Percentiles rank a stretch among this genome's conserved stretches.
phyloP scores from a whole-genome alignment of 306 rosid genomes.

The Crotalaria pallida region DNA sequence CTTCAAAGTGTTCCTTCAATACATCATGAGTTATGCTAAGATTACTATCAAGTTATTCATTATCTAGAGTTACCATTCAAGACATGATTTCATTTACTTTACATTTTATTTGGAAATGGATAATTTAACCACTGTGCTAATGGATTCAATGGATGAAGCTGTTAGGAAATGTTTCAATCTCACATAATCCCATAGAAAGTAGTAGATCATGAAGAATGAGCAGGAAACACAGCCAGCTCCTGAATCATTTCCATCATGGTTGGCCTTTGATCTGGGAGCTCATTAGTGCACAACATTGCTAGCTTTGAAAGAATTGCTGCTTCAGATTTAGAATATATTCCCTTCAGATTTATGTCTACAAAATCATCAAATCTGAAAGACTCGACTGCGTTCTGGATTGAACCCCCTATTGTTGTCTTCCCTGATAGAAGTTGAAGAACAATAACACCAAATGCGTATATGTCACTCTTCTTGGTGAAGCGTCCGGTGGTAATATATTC shows the following conservation, averaged over 20 bases:
- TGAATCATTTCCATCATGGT: slow-evolving; percentile 41
- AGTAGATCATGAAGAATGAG: slow-evolving; percentile 16
- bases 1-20: neutral
- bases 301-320: slow-evolving; percentile 58
- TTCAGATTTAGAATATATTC: slow-evolving; percentile 54
- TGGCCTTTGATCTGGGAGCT: slow-evolving; percentile 62
- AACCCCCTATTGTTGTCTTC: slow-evolving; percentile 36
- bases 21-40: neutral
- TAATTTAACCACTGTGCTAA: neutral
- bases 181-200: slow-evolving; percentile 3
- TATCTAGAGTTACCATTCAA: neutral
- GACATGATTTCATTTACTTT: neutral
- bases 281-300: slow-evolving; percentile 54
- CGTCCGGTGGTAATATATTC: slow-evolving; percentile 84
- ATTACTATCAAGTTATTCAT: neutral
- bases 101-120: slow-evolving; percentile 13
- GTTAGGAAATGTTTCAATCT: neutral
- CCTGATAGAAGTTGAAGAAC: slow-evolving; percentile 73
- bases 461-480: slow-evolving; percentile 75
- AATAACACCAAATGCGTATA: slow-evolving; percentile 81
- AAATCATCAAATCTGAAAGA: slow-evolving; percentile 47
- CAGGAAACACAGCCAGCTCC: slow-evolving; percentile 34
- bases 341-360: slow-evolving; percentile 49
- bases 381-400: slow-evolving; percentile 44
- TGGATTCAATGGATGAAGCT: neutral